These are phyloP conservation scores for Tagetes erecta DNA, from an alignment of 129 eudicot species.

Conservation along the genomic window DNA sequence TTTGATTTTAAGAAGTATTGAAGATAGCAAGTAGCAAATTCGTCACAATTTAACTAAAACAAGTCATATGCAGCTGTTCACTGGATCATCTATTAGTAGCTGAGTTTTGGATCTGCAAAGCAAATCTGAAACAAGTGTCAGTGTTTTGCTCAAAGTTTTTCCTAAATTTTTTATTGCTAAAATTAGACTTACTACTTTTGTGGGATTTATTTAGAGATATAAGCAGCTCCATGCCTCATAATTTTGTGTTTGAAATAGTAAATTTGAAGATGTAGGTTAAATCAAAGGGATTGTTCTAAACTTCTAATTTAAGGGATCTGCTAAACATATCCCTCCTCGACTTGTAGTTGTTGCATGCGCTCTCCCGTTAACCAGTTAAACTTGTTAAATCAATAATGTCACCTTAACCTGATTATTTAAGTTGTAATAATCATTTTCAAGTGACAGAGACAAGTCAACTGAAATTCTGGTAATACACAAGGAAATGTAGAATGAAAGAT, in stretches of 20 bases:
- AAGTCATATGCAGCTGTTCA: conserved; percentile 9
- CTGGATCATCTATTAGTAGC: conserved; percentile 1
- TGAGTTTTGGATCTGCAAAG: conserved; percentile 22
- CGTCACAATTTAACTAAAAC: conserved; percentile 1
- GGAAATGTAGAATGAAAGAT: not conserved
- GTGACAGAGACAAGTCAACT: no score
- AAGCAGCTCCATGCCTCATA: not conserved
- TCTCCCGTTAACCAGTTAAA: no score
- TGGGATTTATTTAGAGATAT: not conserved
- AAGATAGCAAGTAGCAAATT: conserved; percentile 1
- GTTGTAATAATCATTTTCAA: not conserved
- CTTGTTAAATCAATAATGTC: no score
- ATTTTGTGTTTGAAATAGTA: not conserved
- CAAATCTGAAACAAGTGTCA: not conserved
- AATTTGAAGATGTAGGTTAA: not conserved
- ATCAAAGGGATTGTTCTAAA: conserved; percentile 10
- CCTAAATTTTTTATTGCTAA: no score
- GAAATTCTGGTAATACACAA: not conserved
- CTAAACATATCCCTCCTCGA: no score
- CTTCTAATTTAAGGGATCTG: not conserved
- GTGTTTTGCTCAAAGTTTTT: not conserved
- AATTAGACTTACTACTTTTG: not conserved
- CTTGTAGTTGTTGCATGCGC: no score
- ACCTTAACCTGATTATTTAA: not conserved
- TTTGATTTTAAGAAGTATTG: not conserved